Evolutionary conservation across 352 stramenopile species (phyloP), one percentile per base, ranked within the genome.

Genomic region (Globisporangium echinulatum): DNA sequence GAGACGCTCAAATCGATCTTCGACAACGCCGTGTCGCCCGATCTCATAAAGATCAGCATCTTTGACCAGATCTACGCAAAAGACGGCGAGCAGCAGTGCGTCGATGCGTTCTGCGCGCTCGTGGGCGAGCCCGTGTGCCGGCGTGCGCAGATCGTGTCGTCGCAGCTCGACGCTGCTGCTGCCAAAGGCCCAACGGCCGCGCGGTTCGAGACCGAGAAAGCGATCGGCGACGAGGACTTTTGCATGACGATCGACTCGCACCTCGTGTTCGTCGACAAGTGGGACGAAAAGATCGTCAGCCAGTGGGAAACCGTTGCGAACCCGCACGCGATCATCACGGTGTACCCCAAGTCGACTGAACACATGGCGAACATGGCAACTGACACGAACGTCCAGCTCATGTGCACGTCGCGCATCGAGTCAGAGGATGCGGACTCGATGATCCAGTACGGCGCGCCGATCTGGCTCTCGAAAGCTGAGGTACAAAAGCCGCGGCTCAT

Each of bases 1-100:
- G 83, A 92, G 71, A 92, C 80, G n/a, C 60, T 92, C 46, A 70
- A 73, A 38, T 92, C 83, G 33, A 85, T 92, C 54, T 92, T 90
- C 47, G 75, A 85, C 65, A 90, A 88, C 55, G 70, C 83, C 0
- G 25, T 56, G 61, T 59, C 54, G 61, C 56, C 56, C 1, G 56
- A 67, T 13, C 47, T 67, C 50, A 5, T 59, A 40, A 67, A 55
- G 61, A 67, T 58, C 56, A 67, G 61, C 52, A 47, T 56, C 44
- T 59, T 59, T 43, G 61, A 67, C 57, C 61, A 67, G 42, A 63
- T 92, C 51, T 92, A 90, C 63, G 64, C 69, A 9, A 59, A 68
- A 11, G 67, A 90, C 53, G 80, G 82, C n/a, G 83, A 92, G 66
- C 68, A 69, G 19, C 71, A 65, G 50, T 92, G 83, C 53, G 70